Conservation (phyloP, 768 basidiomycete species). For the Rhizopogon vulgaris region DNA sequence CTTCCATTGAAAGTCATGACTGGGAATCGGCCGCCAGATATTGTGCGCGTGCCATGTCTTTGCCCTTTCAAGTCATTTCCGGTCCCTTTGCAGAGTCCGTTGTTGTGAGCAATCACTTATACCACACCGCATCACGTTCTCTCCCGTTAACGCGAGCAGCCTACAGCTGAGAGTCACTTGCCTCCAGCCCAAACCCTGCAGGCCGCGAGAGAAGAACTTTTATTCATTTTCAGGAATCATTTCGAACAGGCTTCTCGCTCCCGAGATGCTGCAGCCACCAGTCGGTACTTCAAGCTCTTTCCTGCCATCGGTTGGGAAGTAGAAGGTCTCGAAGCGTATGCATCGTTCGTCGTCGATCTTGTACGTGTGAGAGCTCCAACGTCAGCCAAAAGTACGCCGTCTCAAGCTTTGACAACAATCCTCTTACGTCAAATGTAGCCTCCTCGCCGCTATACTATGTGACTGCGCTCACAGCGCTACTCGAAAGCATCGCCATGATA, state of each 20-base stretch:
- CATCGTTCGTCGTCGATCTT: constrained; percentile 86
- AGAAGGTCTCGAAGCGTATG: constrained; percentile 89
- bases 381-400: constrained; percentile 68
- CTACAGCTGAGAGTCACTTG: constrained; percentile 80
- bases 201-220: constrained; percentile 64
- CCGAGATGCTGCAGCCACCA: constrained; percentile 81
- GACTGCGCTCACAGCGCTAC: constrained; percentile 81
- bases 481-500: constrained; percentile 93
- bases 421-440: constrained; percentile 38
- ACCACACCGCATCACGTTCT: not conserved
- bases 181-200: constrained; percentile 83
- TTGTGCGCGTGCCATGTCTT: constrained; percentile 84
- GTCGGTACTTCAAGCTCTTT: constrained; percentile 95
- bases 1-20: constrained; percentile 72
- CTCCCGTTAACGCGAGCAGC: constrained; percentile 41
- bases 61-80: constrained; percentile 70
- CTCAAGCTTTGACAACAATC: not conserved
- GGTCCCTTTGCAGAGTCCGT: constrained; percentile 82
- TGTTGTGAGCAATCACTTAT: constrained; percentile 54
- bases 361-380: constrained; percentile 74
- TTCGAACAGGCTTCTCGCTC: constrained; percentile 79
- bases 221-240: constrained; percentile 69
- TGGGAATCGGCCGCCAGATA: constrained; percentile 95
- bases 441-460: constrained; percentile 92
- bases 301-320: constrained; percentile 92